Evolutionary conservation across 192 early-diverging fungal genomes (phyloP).

Genomic region (Podila horticola): DNA sequence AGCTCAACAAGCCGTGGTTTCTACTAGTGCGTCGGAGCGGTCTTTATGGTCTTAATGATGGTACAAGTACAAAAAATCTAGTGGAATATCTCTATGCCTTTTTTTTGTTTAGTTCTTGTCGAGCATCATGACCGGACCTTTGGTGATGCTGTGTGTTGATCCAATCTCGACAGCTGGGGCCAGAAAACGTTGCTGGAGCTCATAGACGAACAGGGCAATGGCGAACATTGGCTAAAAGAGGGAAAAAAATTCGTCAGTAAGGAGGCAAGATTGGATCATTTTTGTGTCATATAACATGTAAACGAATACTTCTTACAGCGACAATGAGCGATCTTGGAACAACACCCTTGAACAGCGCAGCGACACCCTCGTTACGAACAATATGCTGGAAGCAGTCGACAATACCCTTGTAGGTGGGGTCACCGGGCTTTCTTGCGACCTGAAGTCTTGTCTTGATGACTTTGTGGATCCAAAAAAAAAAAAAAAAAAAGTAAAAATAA

Average conservation of each 20-base stretch:
- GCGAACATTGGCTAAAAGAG: slow-evolving; percentile 61
- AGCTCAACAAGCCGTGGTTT: neutral
- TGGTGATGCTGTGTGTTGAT: slow-evolving; percentile 13
- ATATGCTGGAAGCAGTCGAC: slow-evolving; percentile 63
- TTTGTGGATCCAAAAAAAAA: neutral
- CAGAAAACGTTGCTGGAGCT: slow-evolving; percentile 68
- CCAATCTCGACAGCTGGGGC: slow-evolving; percentile 16
- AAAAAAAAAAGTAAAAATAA: no score
- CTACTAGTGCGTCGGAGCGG: neutral
- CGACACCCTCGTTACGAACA: slow-evolving; percentile 57
- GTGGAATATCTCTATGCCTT: no score
- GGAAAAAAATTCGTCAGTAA: neutral
- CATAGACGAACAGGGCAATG: slow-evolving; percentile 73
- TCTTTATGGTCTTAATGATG: neutral
- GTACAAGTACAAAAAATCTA: no score
- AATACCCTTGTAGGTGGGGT: slow-evolving; percentile 40
- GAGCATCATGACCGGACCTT: slow-evolving; percentile 27
- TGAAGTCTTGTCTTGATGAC: slow-evolving; percentile 67
- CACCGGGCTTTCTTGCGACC: slow-evolving; percentile 54
- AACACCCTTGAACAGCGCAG: slow-evolving; percentile 66
- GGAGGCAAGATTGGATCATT: neutral
- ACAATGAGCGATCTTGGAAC: slow-evolving; percentile 65
- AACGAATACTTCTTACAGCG: slow-evolving; percentile 37
- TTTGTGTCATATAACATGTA: neutral
- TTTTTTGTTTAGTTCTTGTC: slow-evolving; percentile 12